Evolutionary conservation across 805 yeast species (phyloP).

Genomic region (Hanseniaspora jakobsenii): DNA sequence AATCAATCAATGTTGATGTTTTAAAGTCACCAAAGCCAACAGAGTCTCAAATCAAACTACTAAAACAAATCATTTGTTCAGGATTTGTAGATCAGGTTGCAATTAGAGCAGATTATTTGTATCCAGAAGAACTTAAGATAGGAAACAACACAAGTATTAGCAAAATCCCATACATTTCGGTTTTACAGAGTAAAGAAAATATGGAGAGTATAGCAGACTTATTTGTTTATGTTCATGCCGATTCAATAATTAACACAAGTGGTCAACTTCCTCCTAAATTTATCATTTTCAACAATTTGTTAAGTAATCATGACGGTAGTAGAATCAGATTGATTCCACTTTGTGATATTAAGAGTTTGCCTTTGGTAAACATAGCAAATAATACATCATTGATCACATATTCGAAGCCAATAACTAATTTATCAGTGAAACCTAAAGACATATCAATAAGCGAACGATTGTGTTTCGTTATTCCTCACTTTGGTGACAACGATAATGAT

Average conservation of each 20-base stretch:
- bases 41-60: constrained; percentile 54
- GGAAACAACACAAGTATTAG: constrained; percentile 47
- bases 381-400: constrained; percentile 61
- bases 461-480: constrained; percentile 81
- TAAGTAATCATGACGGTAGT: constrained; percentile 37
- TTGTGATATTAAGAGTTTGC: constrained; percentile 62
- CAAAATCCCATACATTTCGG: constrained; percentile 54
- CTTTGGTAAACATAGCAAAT: constrained; percentile 66
- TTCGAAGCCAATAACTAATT: constrained; percentile 76
- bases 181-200: constrained; percentile 31
- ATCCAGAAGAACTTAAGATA: constrained; percentile 49
- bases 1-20: constrained; percentile 34
- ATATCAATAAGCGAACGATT: constrained; percentile 57
- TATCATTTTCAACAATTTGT: constrained; percentile 60
- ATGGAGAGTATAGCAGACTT: constrained; percentile 36
- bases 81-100: constrained; percentile 90
- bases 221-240: constrained; percentile 67
- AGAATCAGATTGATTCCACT: constrained; percentile 58
- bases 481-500: constrained; percentile 79
- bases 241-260: constrained; percentile 45
- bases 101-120: constrained; percentile 58
- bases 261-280: constrained; percentile 72
- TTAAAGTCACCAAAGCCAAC: constrained; percentile 55
- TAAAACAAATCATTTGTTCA: constrained; percentile 85
- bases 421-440: constrained; percentile 73